Evolutionary conservation across 257 asterid genomes (phyloP).

Genomic region (Rubia yunnanensis): DNA sequence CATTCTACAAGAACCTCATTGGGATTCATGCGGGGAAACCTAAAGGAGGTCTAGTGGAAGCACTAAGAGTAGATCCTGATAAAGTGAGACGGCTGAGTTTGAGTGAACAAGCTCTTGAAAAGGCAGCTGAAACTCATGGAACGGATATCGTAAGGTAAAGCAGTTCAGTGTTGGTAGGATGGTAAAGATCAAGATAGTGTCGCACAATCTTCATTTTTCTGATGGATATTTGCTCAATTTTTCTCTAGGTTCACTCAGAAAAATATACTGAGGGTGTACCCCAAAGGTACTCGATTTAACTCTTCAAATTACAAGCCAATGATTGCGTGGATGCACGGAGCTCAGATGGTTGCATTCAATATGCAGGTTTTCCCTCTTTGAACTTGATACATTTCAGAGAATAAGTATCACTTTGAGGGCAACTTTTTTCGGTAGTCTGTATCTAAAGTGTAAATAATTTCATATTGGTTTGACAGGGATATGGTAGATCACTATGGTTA

Average conservation of each 20-base stretch:
- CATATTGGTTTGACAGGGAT: constrained; percentile 37
- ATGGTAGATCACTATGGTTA: constrained; percentile 76
- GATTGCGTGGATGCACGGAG: constrained; percentile 86
- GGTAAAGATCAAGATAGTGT: neutral
- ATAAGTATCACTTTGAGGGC: neutral
- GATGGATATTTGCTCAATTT: constrained; percentile 9
- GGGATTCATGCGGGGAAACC: constrained; percentile 91
- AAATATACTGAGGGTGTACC: constrained; percentile 71
- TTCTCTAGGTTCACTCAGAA: constrained; percentile 63
- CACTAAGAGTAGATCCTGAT: constrained; percentile 54
- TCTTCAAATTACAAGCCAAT: constrained; percentile 84
- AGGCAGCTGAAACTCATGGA: constrained; percentile 55
- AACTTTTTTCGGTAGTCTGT: neutral
- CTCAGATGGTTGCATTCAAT: constrained; percentile 92
- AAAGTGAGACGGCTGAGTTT: constrained; percentile 91
- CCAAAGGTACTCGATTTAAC: constrained; percentile 71
- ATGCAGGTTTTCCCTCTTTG: constrained; percentile 55
- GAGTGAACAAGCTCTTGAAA: constrained; percentile 87
- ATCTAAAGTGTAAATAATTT: neutral
- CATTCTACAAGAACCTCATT: constrained; percentile 59
- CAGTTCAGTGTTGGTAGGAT: neutral
- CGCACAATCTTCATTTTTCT: neutral
- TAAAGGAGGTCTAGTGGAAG: constrained; percentile 64
- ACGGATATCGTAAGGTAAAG: constrained; percentile 63
- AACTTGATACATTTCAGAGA: neutral